A percentile compares a stretch with the other conserved stretches of the same genome.
phyloP scores from a whole-genome alignment of 1,139 yeast genomes.

The Geotrichum restrictum region DNA sequence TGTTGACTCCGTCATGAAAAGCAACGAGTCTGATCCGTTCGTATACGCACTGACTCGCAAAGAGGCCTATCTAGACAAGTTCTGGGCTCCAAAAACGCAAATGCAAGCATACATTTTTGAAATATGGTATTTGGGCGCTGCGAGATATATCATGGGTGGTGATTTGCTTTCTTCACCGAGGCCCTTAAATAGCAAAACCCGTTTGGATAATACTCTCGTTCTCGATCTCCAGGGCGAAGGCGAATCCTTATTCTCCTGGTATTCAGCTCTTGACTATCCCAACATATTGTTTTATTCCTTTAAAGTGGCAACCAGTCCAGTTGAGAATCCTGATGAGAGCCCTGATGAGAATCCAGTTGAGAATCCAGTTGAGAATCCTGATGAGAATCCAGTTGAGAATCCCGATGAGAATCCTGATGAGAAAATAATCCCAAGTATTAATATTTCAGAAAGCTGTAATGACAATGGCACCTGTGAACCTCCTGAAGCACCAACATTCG shows the following conservation, averaged over 20 bases:
- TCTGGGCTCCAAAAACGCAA: too few relatives aligned
- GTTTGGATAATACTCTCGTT: too few relatives aligned
- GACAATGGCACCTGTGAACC: too few relatives aligned
- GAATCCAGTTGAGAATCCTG: too few relatives aligned
- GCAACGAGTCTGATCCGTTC: slow-evolving; percentile 34
- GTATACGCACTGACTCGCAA: slow-evolving; percentile 35
- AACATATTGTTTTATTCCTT: slow-evolving; percentile 37
- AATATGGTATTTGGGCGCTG: slow-evolving; percentile 37
- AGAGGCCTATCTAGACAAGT: slow-evolving; percentile 31
- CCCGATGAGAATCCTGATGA: too few relatives aligned
- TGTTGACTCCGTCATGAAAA: slow-evolving; percentile 27
- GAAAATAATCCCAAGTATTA: too few relatives aligned
- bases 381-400: too few relatives aligned
- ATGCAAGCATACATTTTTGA: slow-evolving; percentile 24
- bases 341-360: too few relatives aligned
- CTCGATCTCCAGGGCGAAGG: slow-evolving; percentile 33
- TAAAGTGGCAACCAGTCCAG: slow-evolving; percentile 20
- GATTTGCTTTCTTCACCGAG: slow-evolving; percentile 25
- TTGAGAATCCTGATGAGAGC: too few relatives aligned
- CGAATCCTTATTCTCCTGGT: slow-evolving; percentile 43
- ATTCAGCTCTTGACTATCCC: slow-evolving; percentile 41
- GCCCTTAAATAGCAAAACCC: background rate
- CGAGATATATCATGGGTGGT: slow-evolving; percentile 32
- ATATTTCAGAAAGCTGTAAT: too few relatives aligned
- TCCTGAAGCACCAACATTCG: too few relatives aligned